phyloP scores from a whole-genome alignment of 2,329 filamentous ascomycete genomes.

The Monosporascus sp. region DNA sequence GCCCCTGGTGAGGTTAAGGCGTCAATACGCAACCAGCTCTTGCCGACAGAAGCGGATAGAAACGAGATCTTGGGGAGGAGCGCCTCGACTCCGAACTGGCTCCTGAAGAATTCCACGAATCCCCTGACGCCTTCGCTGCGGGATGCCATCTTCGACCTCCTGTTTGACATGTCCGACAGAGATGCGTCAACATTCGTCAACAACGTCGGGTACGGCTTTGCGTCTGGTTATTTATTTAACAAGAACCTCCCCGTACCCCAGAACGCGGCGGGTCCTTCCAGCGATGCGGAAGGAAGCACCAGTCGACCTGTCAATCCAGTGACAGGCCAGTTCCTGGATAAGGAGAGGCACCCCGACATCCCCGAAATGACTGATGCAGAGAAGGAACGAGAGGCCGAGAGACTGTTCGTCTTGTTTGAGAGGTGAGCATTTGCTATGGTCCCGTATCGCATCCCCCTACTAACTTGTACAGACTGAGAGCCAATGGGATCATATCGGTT shows the following conservation, averaged over 20 bases:
- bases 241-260: constrained; percentile 76
- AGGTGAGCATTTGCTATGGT: constrained; percentile 45
- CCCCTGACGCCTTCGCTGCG: constrained; percentile 67
- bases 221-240: constrained; percentile 82
- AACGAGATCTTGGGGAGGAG: constrained; percentile 72
- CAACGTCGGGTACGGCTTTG: constrained; percentile 93
- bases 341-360: constrained; percentile 53
- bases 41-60: constrained; percentile 75
- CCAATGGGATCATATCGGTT: constrained; percentile 57
- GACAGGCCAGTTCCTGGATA: constrained; percentile 75
- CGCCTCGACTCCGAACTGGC: constrained; percentile 66
- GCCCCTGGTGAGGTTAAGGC: constrained; percentile 59
- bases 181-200: constrained; percentile 76
- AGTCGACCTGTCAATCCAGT: constrained; percentile 67
- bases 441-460: constrained; percentile 10
- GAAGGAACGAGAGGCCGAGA: constrained; percentile 87
- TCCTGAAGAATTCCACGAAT: constrained; percentile 75
- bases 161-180: constrained; percentile 83
- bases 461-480: constrained; percentile 18
- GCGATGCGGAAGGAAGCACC: constrained; percentile 22
- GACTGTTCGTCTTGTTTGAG: constrained; percentile 86
- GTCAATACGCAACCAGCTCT: constrained; percentile 60
- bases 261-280: constrained; percentile 52
- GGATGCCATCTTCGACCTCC: constrained; percentile 68
- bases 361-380: constrained; percentile 85